phyloP scores from a whole-genome alignment of 2,329 filamentous ascomycete genomes.

The Ustulina deusta region DNA sequence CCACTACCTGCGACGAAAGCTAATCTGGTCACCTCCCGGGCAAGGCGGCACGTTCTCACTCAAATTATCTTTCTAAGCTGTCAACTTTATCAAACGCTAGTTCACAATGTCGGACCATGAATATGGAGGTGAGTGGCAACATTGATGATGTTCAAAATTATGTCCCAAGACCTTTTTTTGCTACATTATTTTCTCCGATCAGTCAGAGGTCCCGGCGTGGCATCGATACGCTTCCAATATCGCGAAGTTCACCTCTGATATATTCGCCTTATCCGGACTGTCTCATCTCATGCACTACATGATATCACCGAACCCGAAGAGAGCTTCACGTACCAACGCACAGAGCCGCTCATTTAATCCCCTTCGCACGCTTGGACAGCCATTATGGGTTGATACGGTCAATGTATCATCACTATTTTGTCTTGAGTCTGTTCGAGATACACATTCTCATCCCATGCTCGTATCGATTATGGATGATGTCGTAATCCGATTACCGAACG shows the following conservation, averaged over 20 bases:
- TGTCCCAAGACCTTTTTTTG: not conserved
- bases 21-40: not conserved
- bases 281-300: not conserved
- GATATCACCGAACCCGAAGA: not conserved
- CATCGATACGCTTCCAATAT: not conserved
- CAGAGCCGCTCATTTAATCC: not conserved
- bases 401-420: not conserved
- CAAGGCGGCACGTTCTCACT: not conserved
- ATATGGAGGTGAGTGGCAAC: constrained; percentile 66
- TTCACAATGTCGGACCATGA: constrained; percentile 73
- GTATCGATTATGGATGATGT: constrained; percentile 1
- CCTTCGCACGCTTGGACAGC: not conserved
- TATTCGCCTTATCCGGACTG: not conserved
- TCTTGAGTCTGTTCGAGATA: not conserved
- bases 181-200: not conserved
- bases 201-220: not conserved
- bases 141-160: constrained; percentile 2
- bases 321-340: not conserved
- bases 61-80: not conserved
- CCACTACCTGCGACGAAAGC: not conserved
- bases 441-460: constrained; percentile 3
- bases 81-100: constrained; percentile 10
- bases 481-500: not conserved
- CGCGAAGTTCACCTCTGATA: not conserved
- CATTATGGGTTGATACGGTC: not conserved